Conservation (phyloP, 768 basidiomycete genomes). For the Phlegmacium glaucopus region DNA sequence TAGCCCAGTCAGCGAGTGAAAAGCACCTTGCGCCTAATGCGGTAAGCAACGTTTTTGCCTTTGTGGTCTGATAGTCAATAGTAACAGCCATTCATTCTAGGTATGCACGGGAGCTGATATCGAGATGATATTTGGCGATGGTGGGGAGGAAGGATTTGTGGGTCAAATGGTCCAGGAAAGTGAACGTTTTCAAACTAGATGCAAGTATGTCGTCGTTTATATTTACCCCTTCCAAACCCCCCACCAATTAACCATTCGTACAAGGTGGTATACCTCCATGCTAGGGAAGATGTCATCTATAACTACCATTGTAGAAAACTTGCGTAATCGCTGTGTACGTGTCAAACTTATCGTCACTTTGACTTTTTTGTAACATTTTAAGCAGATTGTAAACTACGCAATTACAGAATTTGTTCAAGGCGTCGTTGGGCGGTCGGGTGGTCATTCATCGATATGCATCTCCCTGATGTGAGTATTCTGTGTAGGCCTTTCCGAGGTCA, state of each 20-base stretch:
- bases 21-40: constrained; percentile 72
- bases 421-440: constrained; percentile 90
- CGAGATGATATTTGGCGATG: constrained; percentile 82
- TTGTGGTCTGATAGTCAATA: neutral
- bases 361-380: no score
- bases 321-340: constrained; percentile 40
- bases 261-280: constrained; percentile 86
- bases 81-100: constrained; percentile 33
- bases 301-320: constrained; percentile 48
- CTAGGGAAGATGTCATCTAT: constrained; percentile 85
- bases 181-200: constrained; percentile 39
- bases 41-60: constrained; percentile 39
- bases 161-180: constrained; percentile 77
- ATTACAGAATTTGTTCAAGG: constrained; percentile 84
- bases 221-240: neutral
- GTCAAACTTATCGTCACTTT: neutral
- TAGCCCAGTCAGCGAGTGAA: constrained; percentile 48
- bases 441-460: constrained; percentile 61
- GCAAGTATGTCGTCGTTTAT: constrained; percentile 44
- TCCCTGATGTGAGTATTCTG: constrained; percentile 70
- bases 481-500: neutral
- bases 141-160: constrained; percentile 85
- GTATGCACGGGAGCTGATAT: constrained; percentile 82
- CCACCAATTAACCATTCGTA: neutral
- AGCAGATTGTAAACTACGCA: constrained; percentile 82